Conservation (phyloP, 345 rosid genomes). For the Kernera saxatilis region DNA sequence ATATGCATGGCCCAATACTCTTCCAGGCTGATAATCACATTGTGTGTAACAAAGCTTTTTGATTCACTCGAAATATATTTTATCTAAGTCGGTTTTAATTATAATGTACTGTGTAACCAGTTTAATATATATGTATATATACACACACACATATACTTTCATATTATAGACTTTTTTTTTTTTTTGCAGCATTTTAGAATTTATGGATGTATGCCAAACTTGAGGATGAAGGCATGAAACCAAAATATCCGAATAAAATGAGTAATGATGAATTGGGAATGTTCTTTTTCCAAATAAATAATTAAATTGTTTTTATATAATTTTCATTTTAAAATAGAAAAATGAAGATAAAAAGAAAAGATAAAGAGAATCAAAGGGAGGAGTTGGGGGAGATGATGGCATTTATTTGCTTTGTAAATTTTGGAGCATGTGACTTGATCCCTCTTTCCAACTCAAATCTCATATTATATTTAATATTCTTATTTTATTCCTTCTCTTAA, state of each 20-base stretch:
- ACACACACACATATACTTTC: background rate
- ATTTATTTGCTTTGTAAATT: conserved; percentile 30
- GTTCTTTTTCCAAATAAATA: conserved; percentile 1
- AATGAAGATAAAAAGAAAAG: conserved; percentile 10
- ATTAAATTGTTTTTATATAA: background rate
- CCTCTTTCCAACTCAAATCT: conserved; percentile 31
- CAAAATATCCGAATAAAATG: conserved; percentile 14
- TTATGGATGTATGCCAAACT: conserved; percentile 25
- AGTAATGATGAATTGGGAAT: conserved; percentile 15
- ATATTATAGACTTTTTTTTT: background rate
- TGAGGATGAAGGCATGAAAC: conserved; percentile 27
- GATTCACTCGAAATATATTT: background rate
- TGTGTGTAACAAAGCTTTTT: background rate
- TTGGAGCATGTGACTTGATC: conserved; percentile 33
- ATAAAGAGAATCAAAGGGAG: conserved; percentile 23
- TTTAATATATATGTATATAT: background rate
- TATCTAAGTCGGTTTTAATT: background rate
- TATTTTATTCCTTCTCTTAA: background rate
- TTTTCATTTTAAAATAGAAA: background rate
- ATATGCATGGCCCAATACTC: background rate
- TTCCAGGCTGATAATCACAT: background rate
- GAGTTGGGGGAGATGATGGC: conserved; percentile 32
- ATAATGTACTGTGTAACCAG: background rate
- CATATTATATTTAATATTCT: conserved; percentile 1
- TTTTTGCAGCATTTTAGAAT: background rate